A percentile compares a stretch with the other conserved stretches of the same genome.
Conservation (phyloP, 768 basidiomycete species). For the Tylopilus cervinicoccineus region DNA sequence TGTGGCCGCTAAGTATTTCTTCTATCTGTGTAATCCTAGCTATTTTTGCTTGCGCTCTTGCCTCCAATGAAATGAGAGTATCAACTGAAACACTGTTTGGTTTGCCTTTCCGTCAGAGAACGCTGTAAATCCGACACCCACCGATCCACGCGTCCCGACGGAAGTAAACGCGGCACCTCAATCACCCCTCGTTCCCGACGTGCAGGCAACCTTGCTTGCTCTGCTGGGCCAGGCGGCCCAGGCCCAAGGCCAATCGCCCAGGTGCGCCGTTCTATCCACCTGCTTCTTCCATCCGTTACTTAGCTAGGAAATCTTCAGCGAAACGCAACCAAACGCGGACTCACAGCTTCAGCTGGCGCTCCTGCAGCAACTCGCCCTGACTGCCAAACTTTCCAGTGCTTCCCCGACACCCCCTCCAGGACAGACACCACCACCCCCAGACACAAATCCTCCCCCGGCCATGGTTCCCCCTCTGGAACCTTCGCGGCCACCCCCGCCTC, state of each 20-base stretch:
- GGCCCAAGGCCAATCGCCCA: conserved; percentile 22
- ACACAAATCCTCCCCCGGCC: not conserved
- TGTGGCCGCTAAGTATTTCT: conserved; percentile 82
- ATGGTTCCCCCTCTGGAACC: conserved; percentile 15
- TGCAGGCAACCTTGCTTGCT: conserved; percentile 66
- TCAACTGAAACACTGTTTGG: conserved; percentile 57
- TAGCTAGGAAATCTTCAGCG: conserved; percentile 36
- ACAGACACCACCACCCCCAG: conserved; percentile 28
- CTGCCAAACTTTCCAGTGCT: conserved; percentile 42
- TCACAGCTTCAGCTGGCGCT: conserved; percentile 55
- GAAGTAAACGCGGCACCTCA: conserved; percentile 24
- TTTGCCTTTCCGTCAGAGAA: conserved; percentile 59
- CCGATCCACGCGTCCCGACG: conserved; percentile 38
- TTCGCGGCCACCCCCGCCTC: not conserved
- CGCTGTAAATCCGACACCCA: conserved; percentile 36
- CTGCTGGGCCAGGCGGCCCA: conserved; percentile 65
- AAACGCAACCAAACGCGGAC: conserved; percentile 57
- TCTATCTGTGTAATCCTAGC: conserved; percentile 64
- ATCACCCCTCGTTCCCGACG: conserved; percentile 20
- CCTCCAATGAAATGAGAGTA: conserved; percentile 52
- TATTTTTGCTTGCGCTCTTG: conserved; percentile 40
- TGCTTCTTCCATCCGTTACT: conserved; percentile 2
- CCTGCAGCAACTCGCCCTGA: conserved; percentile 73
- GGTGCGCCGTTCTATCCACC: conserved; percentile 34
- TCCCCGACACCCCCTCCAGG: conserved; percentile 22